A percentile compares a stretch with the other conserved stretches of the same genome.
phyloP scores from a whole-genome alignment of 352 stramenopile genomes.

The Pythium dissotocum region DNA sequence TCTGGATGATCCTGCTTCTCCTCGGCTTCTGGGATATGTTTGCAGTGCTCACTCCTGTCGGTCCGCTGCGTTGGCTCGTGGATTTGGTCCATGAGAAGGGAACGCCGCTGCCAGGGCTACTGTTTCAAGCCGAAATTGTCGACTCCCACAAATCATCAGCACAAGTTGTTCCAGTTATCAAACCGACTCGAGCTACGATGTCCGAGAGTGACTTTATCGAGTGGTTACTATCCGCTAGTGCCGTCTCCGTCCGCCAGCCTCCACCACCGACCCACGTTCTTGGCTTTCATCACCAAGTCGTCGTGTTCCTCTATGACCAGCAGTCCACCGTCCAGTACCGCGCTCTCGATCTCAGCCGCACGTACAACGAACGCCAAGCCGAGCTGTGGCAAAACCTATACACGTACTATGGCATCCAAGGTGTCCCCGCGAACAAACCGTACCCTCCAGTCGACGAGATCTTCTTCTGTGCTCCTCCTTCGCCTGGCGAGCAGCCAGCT shows the following conservation, averaged over 20 bases:
- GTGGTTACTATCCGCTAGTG: constrained; percentile 19
- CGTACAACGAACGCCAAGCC: constrained; percentile 35
- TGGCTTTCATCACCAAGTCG: constrained; percentile 39
- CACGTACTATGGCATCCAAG: constrained; percentile 42
- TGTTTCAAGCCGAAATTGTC: constrained; percentile 92
- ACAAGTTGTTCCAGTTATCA: neutral
- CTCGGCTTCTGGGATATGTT: constrained; percentile 97
- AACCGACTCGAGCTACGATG: constrained; percentile 7
- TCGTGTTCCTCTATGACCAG: constrained; percentile 47
- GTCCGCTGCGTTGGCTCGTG: constrained; percentile 92
- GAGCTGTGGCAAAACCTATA: constrained; percentile 52
- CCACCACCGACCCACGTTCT: neutral
- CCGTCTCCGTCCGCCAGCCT: neutral
- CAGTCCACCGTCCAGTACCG: constrained; percentile 34
- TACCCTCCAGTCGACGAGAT: constrained; percentile 37
- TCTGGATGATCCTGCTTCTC: constrained; percentile 90
- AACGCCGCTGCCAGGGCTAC: constrained; percentile 87
- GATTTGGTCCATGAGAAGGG: constrained; percentile 91
- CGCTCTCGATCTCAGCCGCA: constrained; percentile 32
- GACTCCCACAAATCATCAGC: constrained; percentile 34
- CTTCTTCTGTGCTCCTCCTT: constrained; percentile 21
- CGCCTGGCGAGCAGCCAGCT: constrained; percentile 19
- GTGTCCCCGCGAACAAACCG: constrained; percentile 29
- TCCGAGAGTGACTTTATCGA: constrained; percentile 10
- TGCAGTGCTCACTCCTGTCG: constrained; percentile 95